Base-by-base conservation (phyloP, 345 rosid species). In the Populus tremula region DNA sequence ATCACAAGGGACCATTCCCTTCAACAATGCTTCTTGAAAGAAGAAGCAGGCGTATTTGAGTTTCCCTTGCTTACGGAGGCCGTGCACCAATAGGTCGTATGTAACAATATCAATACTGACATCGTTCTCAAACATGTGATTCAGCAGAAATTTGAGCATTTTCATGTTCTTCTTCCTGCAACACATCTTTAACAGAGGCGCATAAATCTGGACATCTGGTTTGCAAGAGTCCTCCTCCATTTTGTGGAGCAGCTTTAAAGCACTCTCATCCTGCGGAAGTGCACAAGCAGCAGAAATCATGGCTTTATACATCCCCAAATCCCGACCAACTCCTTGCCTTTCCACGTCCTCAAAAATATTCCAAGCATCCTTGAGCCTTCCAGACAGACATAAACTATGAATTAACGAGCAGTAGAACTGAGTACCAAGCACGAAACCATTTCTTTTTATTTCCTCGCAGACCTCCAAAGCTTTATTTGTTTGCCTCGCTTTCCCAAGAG, bases 311-410 rank as follows among this genome's bases (percentile, higher is more conserved):
- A 88, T 85, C 81, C 85, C 56, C 47, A 87, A 82, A 82, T 89
- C 88, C 0, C 81, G 89, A 47, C 35, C n/a, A 75, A 94, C 85
- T 71, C 95, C 93, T 78, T 90, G 92, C 17, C 75, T 81, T 80
- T 73, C 76, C 98, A 94, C 93, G 77, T 94, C 98, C 78, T 86
- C 88, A 23, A 90, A 93, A 65, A 91, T 75, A 73, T 91, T 91
- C 80, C 84, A 76, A 8, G 95, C 95, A 41, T 90, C 93, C 72
- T 85, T 88, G 62, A 85, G 71, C 87, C 97, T 89, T 61, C 98
- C 98, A 20, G 90, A 87, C 78, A 85, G 87, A 17, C 90, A 80
- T 70, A 93, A 63, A 75, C 87, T 80, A 78, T 83, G 91, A 72
- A 91, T 89, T 82, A 91, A 66, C 2, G 98, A 93, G 29, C 86